Conservation (phyloP, 441 rosid genomes). For the Populus hybrid region DNA sequence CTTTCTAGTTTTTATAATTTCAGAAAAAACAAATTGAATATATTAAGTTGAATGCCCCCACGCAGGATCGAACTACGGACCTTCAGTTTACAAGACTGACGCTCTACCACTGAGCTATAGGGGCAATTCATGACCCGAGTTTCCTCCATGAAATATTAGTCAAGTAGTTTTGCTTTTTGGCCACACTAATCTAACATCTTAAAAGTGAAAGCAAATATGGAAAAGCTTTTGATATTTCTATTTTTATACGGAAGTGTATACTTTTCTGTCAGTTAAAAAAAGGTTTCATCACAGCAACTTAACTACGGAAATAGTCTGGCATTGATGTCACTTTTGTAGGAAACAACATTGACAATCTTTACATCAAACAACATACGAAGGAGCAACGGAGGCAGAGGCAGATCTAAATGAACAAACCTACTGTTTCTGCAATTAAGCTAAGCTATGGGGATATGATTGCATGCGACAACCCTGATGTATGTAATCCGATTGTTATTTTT, state of each 20-base stretch:
- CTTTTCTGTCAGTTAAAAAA: too few species aligned
- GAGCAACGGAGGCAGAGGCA: slow-evolving; percentile 27
- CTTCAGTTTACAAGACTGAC: slow-evolving; percentile 96
- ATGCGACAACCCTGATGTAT: slow-evolving; percentile 81
- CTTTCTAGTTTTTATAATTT: too few species aligned
- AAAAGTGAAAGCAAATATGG: too few species aligned
- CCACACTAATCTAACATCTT: too few species aligned
- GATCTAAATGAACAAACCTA: slow-evolving; percentile 10
- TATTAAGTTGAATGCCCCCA: slow-evolving; percentile 50
- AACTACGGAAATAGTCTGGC: background rate
- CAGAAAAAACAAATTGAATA: too few species aligned
- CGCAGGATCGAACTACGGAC: slow-evolving; percentile 98
- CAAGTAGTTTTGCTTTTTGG: too few species aligned
- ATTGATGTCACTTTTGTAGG: background rate
- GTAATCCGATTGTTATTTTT: slow-evolving; percentile 11
- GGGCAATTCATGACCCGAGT: slow-evolving; percentile 26
- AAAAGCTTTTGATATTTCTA: too few species aligned
- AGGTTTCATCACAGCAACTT: too few species aligned
- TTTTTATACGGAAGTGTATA: too few species aligned
- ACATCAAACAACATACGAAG: slow-evolving; percentile 5
- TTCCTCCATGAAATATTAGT: too few species aligned
- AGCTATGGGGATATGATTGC: slow-evolving; percentile 59
- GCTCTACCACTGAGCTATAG: slow-evolving; percentile 97
- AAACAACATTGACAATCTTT: background rate
- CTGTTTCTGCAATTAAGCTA: too few species aligned